A percentile compares a stretch with the other conserved stretches of the same genome.
Conservation (phyloP, 140 eudicot species). For the Erigeron philadelphicus region DNA sequence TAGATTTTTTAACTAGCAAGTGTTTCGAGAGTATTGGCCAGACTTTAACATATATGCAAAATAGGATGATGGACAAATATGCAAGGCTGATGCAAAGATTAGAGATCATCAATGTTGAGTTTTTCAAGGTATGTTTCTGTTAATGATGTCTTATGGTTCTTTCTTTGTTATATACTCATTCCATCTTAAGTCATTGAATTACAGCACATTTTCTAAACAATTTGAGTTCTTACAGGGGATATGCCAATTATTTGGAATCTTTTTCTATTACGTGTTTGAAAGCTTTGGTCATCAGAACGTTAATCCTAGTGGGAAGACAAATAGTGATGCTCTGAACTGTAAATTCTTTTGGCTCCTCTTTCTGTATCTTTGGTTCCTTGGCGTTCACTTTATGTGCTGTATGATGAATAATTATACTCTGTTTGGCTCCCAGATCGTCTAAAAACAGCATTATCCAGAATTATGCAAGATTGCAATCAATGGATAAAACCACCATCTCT, state of each 20-base stretch:
- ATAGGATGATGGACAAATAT: slow-evolving; percentile 93
- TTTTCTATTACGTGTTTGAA: slow-evolving; percentile 77
- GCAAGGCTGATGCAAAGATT: slow-evolving; percentile 93
- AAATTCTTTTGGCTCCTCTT: slow-evolving; percentile 23
- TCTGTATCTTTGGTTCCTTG: background rate
- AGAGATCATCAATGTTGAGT: slow-evolving; percentile 81
- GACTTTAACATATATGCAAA: slow-evolving; percentile 15
- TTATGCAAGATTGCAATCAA: slow-evolving; percentile 75
- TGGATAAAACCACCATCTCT: slow-evolving; percentile 56
- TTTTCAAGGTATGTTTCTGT: slow-evolving; percentile 61
- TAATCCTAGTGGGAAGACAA: slow-evolving; percentile 47
- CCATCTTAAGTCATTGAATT: slow-evolving; percentile 15
- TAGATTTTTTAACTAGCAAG: background rate
- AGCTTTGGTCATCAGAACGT: slow-evolving; percentile 61
- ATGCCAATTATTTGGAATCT: slow-evolving; percentile 77
- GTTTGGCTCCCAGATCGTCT: slow-evolving; percentile 60
- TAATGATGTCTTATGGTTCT: slow-evolving; percentile 12
- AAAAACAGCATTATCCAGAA: slow-evolving; percentile 65
- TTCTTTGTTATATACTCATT: slow-evolving; percentile 10
- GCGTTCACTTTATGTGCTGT: background rate
- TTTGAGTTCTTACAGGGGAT: slow-evolving; percentile 57
- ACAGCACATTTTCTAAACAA: slow-evolving; percentile 16
- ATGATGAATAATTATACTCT: slow-evolving; percentile 15
- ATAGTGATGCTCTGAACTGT: slow-evolving; percentile 44
- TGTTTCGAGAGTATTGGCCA: slow-evolving; percentile 26